Evolutionary conservation across 805 yeast genomes (phyloP).

Genomic region (Priceomyces medius): DNA sequence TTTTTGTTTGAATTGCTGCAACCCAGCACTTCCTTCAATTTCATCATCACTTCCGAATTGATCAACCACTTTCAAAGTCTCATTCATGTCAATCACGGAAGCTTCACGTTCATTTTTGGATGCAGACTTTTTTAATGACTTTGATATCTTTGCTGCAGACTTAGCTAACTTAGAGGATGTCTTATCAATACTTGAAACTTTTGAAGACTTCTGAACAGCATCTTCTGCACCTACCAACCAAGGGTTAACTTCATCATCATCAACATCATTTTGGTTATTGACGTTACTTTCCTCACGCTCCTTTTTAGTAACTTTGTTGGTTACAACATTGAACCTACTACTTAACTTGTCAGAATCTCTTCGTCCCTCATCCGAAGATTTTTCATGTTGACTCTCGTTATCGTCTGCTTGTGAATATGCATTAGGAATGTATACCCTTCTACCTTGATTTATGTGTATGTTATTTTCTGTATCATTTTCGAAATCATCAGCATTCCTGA

Average conservation of each 20-base stretch:
- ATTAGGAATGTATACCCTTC: conserved; percentile 75
- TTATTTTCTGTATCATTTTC: conserved; percentile 32
- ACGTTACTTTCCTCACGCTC: conserved; percentile 3
- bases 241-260: conserved; percentile 30
- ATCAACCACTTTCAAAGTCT: conserved; percentile 55
- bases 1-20: conserved; percentile 67
- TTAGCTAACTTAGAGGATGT: conserved; percentile 38
- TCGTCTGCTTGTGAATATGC: conserved; percentile 41
- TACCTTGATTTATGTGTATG: conserved; percentile 63
- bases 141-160: conserved; percentile 40
- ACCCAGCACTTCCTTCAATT: conserved; percentile 32
- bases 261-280: conserved; percentile 10
- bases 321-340: conserved; percentile 19
- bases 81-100: conserved; percentile 47
- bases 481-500: conserved; percentile 40
- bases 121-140: conserved; percentile 33
- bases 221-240: conserved; percentile 28
- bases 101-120: conserved; percentile 36
- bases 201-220: conserved; percentile 28
- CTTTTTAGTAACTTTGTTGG: conserved; percentile 1
- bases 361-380: conserved; percentile 43
- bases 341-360: conserved; percentile 45
- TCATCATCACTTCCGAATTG: conserved; percentile 41
- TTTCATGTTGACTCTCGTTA: conserved; percentile 33
- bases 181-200: conserved; percentile 31